Conservation (phyloP, 202 grass and related monocot species). For the Cymbopogon flexuosus region DNA sequence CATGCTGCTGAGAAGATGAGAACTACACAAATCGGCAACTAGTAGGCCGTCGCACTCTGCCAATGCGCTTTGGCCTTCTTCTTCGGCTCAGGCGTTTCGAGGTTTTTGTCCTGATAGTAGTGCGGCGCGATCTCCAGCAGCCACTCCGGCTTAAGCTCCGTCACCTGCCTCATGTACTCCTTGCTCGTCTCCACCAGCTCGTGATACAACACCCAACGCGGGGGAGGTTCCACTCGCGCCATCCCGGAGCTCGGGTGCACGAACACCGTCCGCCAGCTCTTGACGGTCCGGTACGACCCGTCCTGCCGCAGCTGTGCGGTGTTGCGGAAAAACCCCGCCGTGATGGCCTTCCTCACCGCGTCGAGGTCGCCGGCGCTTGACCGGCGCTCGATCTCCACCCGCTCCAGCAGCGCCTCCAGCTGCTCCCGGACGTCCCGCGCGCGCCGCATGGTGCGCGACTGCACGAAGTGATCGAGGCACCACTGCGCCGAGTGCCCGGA, state of each 20-base stretch:
- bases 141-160: constrained; percentile 71
- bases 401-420: constrained; percentile 38
- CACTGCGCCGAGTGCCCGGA: constrained; percentile 39
- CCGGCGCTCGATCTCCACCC: constrained; percentile 40
- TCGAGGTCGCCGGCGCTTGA: constrained; percentile 22
- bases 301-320: constrained; percentile 9
- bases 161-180: constrained; percentile 75
- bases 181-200: constrained; percentile 72
- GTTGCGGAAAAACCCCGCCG: constrained; percentile 40
- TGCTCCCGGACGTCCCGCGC: constrained; percentile 49
- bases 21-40: neutral
- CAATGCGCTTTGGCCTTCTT: neutral
- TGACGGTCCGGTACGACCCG: constrained; percentile 38
- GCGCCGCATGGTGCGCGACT: constrained; percentile 45
- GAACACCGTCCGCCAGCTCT: constrained; percentile 48
- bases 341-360: constrained; percentile 34
- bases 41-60: neutral
- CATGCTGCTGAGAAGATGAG: no score
- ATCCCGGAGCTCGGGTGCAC: constrained; percentile 68
- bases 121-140: constrained; percentile 79
- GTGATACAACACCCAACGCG: constrained; percentile 69
- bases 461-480: constrained; percentile 49
- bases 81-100: constrained; percentile 22
- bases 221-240: constrained; percentile 33
- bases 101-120: constrained; percentile 64